Evolutionary conservation across 208 protist species (phyloP).

Genomic region (Leishmania martiniquensis): DNA sequence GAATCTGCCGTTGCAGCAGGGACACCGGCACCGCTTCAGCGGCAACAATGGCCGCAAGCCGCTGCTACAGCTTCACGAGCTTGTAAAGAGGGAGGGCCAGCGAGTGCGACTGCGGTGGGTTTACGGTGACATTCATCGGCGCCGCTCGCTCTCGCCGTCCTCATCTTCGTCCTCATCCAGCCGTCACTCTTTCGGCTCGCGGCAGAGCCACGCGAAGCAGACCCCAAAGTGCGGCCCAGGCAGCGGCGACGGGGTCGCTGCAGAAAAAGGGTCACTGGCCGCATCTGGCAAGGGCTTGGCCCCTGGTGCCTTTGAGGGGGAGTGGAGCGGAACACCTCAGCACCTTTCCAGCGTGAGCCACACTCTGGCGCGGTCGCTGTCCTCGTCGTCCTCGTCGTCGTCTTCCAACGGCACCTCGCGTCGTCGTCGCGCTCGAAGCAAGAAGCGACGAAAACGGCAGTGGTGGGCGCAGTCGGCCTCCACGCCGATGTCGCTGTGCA

Average conservation of each 20-base stretch:
- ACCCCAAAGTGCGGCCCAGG: neutral
- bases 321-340: constrained; percentile 23
- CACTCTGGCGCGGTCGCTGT: constrained; percentile 16
- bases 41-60: constrained; percentile 6
- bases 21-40: constrained; percentile 10
- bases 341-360: constrained; percentile 23
- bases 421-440: constrained; percentile 16
- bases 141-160: constrained; percentile 9
- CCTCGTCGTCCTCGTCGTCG: constrained; percentile 24
- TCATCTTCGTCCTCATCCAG: constrained; percentile 16
- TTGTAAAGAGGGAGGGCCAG: constrained; percentile 32
- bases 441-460: constrained; percentile 12
- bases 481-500: constrained; percentile 58
- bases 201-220: neutral
- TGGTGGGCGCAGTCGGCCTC: constrained; percentile 39
- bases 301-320: constrained; percentile 14
- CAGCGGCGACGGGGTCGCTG: neutral
- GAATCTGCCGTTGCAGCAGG: constrained; percentile 8
- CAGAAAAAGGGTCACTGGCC: neutral
- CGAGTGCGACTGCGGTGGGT: constrained; percentile 34
- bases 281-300: neutral
- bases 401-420: constrained; percentile 10
- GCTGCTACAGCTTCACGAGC: constrained; percentile 25
- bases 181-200: neutral
- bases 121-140: constrained; percentile 20